Evolutionary conservation across 2,329 filamentous ascomycete genomes (phyloP).

Genomic region (Canariomyces notabilis): DNA sequence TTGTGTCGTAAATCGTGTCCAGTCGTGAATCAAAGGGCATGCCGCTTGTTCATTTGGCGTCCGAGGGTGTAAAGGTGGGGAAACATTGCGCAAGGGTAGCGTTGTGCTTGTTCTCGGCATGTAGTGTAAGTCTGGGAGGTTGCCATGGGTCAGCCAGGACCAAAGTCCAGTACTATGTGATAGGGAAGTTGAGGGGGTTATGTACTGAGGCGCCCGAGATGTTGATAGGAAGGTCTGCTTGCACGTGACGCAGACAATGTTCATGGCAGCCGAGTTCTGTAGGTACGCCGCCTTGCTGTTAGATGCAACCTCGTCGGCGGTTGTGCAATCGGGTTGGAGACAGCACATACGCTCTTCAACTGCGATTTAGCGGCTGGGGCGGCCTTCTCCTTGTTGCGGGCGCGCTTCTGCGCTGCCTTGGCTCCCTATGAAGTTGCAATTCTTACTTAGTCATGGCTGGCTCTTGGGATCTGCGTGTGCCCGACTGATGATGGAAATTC

Average conservation of each 20-base stretch:
- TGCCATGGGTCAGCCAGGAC: background rate
- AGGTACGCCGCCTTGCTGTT: background rate
- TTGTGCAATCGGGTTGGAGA: background rate
- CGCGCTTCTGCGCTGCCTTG: slow-evolving; percentile 58
- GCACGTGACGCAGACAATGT: slow-evolving; percentile 72
- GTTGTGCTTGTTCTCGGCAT: slow-evolving; percentile 72
- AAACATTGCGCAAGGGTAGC: slow-evolving; percentile 70
- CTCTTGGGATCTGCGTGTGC: slow-evolving; percentile 1
- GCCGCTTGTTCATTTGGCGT: slow-evolving; percentile 11
- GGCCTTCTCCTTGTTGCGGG: slow-evolving; percentile 61
- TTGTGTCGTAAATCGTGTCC: slow-evolving; percentile 12
- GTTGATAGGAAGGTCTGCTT: slow-evolving; percentile 76
- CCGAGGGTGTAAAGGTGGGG: slow-evolving; percentile 40
- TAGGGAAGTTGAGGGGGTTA: slow-evolving; percentile 14
- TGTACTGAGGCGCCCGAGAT: slow-evolving; percentile 64
- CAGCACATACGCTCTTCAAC: slow-evolving; percentile 60
- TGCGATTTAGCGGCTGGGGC: slow-evolving; percentile 59
- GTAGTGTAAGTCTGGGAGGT: slow-evolving; percentile 56
- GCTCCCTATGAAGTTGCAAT: slow-evolving; percentile 31
- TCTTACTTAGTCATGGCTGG: slow-evolving; percentile 3
- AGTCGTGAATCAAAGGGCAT: slow-evolving; percentile 5
- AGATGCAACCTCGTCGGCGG: background rate
- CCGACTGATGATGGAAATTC: background rate
- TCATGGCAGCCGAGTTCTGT: slow-evolving; percentile 68
- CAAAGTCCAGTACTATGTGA: background rate